Base-by-base conservation (phyloP, 176 grass and related monocot species). In the Thinopyrum elongatum region DNA sequence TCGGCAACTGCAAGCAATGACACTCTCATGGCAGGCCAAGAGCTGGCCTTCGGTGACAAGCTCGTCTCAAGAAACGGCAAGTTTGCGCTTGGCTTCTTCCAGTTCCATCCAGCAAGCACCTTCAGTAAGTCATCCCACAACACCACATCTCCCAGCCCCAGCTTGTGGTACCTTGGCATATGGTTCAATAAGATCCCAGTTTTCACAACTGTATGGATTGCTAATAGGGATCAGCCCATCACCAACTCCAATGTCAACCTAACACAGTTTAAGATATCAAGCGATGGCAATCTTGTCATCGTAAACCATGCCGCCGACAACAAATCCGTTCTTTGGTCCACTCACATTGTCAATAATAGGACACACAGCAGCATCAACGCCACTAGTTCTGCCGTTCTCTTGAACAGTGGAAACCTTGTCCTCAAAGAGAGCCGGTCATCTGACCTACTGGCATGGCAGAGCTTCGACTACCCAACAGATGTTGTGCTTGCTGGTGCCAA, bases 81-180 rank as follows among this genome's bases (percentile, higher is more conserved):
- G 65, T 93, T 90, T 11, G 80, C 80, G 28, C 83, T 93, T 31
- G 91, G 91, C 26, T 88, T 93, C 77, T 90, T 90, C 77, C 70
- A 58, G 55, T 62, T 62, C 59, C 59, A 62, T 1, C n/a, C 59
- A 25, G 59, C n/a, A 62, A 62, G n/a, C 59, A 62, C 10, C 59
- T 2, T 25, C 59, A 62, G 59, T 62, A 62, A 62, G 59, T 26
- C 55, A 58, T 58, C 59, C 59, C 59, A 25, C 59, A 62, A 62
- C 22, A 25, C 59, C 59, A 26, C 59, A 10, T 62, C 59, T 58
- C 19, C 19, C 55, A 21, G 55, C 59, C 10, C 59, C 59, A 62
- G 59, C 59, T 21, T 21, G 55, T 62, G 59, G 59, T 62, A 62
- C 59, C 59, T 62, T 62, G 59, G 59, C n/a, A 62, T 62, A 62